Evolutionary conservation across 495 filamentous ascomycete genomes (phyloP).

Genomic region (Penicillium macrosclerotiorum): DNA sequence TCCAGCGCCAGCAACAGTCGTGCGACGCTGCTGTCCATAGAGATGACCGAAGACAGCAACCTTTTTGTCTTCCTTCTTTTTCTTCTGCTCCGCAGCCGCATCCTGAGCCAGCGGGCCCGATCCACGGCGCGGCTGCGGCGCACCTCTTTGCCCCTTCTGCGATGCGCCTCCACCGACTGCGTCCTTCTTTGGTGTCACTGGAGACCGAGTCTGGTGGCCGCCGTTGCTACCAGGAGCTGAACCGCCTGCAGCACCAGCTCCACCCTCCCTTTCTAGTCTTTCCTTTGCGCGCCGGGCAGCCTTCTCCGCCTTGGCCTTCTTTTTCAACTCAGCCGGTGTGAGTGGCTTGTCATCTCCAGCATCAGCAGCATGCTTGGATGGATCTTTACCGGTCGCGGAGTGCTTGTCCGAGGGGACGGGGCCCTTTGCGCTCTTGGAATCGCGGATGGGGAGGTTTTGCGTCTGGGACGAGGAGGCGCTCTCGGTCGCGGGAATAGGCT

Average conservation of each 20-base stretch:
- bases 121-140: conserved; percentile 27
- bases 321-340: conserved; percentile 69
- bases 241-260: conserved; percentile 24
- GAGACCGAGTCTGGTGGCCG: conserved; percentile 19
- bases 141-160: conserved; percentile 42
- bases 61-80: conserved; percentile 65
- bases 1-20: conserved; percentile 68
- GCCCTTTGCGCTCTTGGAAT: conserved; percentile 26
- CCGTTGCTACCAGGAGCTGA: conserved; percentile 19
- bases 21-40: conserved; percentile 68
- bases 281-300: conserved; percentile 65
- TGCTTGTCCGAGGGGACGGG: conserved; percentile 33
- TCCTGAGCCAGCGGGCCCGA: conserved; percentile 42
- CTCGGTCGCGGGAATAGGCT: conserved; percentile 17
- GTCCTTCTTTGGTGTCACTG: conserved; percentile 48
- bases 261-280: conserved; percentile 46
- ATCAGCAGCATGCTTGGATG: conserved; percentile 7
- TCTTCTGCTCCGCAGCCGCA: conserved; percentile 31
- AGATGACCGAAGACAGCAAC: conserved; percentile 82
- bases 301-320: conserved; percentile 76
- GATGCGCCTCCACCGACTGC: conserved; percentile 21
- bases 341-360: conserved; percentile 45
- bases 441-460: conserved; percentile 26
- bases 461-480: conserved; percentile 17
- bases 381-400: conserved; percentile 28